These are phyloP conservation scores for Penicillium brevicompactum DNA, from an alignment of 2,329 filamentous ascomycete species.

Conservation along the genomic window DNA sequence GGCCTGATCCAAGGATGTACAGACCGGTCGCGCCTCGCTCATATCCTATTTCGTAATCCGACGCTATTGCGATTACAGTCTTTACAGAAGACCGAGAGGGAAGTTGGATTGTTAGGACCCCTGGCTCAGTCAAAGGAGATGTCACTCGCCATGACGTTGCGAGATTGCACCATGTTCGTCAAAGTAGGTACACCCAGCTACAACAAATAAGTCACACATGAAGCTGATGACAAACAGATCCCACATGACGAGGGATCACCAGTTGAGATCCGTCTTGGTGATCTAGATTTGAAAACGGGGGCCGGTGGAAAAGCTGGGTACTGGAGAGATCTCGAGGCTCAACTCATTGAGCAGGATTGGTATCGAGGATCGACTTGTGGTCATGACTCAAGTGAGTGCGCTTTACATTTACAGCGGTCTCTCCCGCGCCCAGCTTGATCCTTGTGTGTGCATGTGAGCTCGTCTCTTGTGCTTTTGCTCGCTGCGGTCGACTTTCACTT, in stretches of 20 bases:
- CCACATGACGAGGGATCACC: constrained; percentile 32
- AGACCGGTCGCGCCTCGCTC: constrained; percentile 40
- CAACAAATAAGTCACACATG: too few relatives aligned
- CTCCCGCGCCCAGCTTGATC: neutral
- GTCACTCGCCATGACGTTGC: constrained; percentile 74
- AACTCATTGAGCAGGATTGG: constrained; percentile 68
- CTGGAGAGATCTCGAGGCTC: constrained; percentile 67
- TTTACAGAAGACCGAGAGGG: constrained; percentile 36
- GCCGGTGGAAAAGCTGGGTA: constrained; percentile 64
- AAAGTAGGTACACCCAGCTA: constrained; percentile 48
- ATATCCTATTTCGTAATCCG: constrained; percentile 36
- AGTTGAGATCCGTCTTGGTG: constrained; percentile 62
- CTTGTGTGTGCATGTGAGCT: neutral
- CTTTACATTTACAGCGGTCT: constrained; percentile 18
- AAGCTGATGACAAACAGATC: constrained; percentile 30
- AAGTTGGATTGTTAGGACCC: constrained; percentile 40
- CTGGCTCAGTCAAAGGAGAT: constrained; percentile 50
- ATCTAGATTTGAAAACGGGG: constrained; percentile 75
- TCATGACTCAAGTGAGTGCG: constrained; percentile 34
- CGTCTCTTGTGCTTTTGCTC: neutral
- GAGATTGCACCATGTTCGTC: constrained; percentile 77
- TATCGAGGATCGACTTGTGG: constrained; percentile 54
- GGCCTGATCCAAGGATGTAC: constrained; percentile 37
- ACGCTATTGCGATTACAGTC: constrained; percentile 38
- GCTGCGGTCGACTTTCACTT: neutral